Conservation (phyloP, 1,139 yeast species). For the Diutina sp. region DNA sequence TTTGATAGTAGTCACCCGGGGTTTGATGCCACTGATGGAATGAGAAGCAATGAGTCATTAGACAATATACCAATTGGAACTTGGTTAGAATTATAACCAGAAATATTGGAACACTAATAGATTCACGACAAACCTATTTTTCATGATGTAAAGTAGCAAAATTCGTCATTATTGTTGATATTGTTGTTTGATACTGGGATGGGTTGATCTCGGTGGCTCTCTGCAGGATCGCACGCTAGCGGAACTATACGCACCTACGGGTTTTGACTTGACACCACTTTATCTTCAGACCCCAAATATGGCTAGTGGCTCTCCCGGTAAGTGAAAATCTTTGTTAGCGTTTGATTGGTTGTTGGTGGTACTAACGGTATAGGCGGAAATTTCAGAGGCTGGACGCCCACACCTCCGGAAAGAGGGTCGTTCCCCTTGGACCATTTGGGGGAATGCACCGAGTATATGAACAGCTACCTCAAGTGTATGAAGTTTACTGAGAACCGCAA, state of each 20-base stretch:
- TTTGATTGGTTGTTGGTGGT: background rate
- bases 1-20: too few relatives aligned
- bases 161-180: too few relatives aligned
- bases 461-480: slow-evolving; percentile 65
- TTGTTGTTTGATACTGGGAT: too few relatives aligned
- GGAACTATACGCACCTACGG: background rate
- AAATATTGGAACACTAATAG: too few relatives aligned
- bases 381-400: slow-evolving; percentile 54
- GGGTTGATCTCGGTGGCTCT: too few relatives aligned
- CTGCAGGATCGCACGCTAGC: background rate
- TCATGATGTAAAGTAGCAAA: too few relatives aligned
- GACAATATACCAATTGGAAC: too few relatives aligned
- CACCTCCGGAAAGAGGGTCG: slow-evolving; percentile 94
- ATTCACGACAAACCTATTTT: too few relatives aligned
- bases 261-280: background rate
- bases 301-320: slow-evolving; percentile 2
- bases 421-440: slow-evolving; percentile 90
- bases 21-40: too few relatives aligned
- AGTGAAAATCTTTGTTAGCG: background rate
- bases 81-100: too few relatives aligned
- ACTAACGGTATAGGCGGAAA: slow-evolving; percentile 21
- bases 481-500: slow-evolving; percentile 68
- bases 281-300: background rate
- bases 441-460: slow-evolving; percentile 72
- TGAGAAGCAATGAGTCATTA: too few relatives aligned